Evolutionary conservation across 1,284 basidiomycete genomes (phyloP).

Genomic region (Ganoderma boninense): DNA sequence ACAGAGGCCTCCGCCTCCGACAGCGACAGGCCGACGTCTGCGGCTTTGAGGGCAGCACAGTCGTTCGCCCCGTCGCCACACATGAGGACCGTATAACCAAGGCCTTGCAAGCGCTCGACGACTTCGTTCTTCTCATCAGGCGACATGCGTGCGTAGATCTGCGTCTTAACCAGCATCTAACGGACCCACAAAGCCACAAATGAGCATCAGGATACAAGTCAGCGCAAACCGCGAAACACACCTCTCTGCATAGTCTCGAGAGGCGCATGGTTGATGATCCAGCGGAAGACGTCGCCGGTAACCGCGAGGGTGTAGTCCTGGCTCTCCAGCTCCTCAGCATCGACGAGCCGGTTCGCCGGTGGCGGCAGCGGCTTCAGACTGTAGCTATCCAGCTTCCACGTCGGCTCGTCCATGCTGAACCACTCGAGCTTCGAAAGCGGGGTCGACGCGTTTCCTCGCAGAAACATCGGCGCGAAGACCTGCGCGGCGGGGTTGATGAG

Average conservation of each 20-base stretch:
- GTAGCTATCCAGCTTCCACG: conserved; percentile 88
- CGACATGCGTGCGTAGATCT: conserved; percentile 98
- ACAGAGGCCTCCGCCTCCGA: conserved; percentile 99
- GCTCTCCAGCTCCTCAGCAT: conserved; percentile 73
- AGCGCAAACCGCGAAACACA: conserved; percentile 48
- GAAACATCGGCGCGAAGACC: conserved; percentile 91
- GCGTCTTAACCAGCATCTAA: conserved; percentile 98
- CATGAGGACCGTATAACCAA: conserved; percentile 98
- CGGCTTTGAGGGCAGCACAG: conserved; percentile 97
- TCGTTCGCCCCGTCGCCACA: conserved; percentile 99
- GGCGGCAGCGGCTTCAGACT: conserved; percentile 83
- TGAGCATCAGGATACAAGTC: not conserved
- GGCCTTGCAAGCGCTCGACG: conserved; percentile 90
- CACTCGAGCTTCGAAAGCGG: conserved; percentile 85
- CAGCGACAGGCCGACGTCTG: conserved; percentile 96
- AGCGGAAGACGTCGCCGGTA: conserved; percentile 97
- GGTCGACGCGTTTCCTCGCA: conserved; percentile 69
- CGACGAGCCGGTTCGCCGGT: conserved; percentile 71
- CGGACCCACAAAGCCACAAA: not conserved
- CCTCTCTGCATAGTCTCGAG: conserved; percentile 93
- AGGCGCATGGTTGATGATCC: conserved; percentile 97
- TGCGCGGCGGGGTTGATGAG: conserved; percentile 90
- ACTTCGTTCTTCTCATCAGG: conserved; percentile 99
- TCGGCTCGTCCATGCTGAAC: conserved; percentile 91
- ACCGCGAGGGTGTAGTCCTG: conserved; percentile 95